A percentile compares a stretch with the other conserved stretches of the same genome.
These are phyloP conservation scores for Penicillium nucicola DNA, from an alignment of 495 filamentous ascomycete species.

Conservation along the genomic window DNA sequence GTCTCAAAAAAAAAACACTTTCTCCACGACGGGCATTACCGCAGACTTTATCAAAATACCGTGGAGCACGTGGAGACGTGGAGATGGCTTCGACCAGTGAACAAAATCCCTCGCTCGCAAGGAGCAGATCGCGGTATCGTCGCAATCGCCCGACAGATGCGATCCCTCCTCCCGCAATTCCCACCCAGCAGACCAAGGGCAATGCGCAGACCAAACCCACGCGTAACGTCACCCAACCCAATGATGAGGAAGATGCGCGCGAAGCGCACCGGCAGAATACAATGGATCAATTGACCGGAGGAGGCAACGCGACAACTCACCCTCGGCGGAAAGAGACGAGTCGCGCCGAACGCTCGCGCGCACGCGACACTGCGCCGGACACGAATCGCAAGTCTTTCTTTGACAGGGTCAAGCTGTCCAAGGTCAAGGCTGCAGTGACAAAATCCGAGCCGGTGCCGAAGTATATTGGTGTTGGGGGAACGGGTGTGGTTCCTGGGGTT, in stretches of 20 bases:
- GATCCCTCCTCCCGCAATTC: slow-evolving; percentile 27
- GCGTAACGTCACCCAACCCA: slow-evolving; percentile 5
- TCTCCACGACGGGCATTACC: slow-evolving; percentile 13
- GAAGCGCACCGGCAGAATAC: slow-evolving; percentile 37
- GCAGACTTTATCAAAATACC: slow-evolving; percentile 37
- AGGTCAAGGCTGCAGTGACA: slow-evolving; percentile 14
- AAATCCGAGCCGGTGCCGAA: slow-evolving; percentile 8
- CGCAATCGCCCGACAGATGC: slow-evolving; percentile 32
- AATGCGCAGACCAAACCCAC: slow-evolving; percentile 2
- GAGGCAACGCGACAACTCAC: slow-evolving; percentile 13
- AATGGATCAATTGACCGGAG: slow-evolving; percentile 37
- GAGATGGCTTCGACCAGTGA: slow-evolving; percentile 6
- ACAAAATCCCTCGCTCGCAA: slow-evolving; percentile 38
- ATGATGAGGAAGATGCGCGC: slow-evolving; percentile 40
- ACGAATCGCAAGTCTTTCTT: slow-evolving; percentile 22
- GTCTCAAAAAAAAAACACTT: not conserved
- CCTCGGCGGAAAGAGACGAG: slow-evolving; percentile 11
- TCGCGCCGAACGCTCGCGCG: too few species aligned
- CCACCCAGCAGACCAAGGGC: slow-evolving; percentile 15
- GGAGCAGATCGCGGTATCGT: slow-evolving; percentile 60
- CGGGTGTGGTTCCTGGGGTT: slow-evolving; percentile 57
- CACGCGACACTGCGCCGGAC: not conserved
- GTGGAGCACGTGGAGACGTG: slow-evolving; percentile 18
- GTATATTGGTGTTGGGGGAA: slow-evolving; percentile 36
- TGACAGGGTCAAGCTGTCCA: slow-evolving; percentile 23